Base-by-base conservation (phyloP, 2,329 filamentous ascomycete species). In the Exophiala alcalophila region DNA sequence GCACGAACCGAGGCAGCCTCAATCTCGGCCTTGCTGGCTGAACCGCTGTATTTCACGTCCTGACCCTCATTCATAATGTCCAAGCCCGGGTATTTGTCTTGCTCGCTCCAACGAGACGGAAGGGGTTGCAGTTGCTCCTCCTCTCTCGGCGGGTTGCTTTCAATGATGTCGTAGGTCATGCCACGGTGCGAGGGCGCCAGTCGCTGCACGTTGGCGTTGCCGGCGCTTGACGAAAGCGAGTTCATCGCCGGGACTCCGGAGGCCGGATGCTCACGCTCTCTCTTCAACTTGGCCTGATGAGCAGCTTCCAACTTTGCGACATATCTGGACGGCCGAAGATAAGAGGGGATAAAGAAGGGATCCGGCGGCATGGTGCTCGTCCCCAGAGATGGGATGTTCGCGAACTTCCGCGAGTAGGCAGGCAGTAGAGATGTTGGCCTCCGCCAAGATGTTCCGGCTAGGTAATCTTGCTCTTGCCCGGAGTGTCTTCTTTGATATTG, bases 1-100 rank as follows among this genome's bases (percentile, higher is more conserved):
- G 90, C 80, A 42, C 92, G 81, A 44, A 95, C 81, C 9, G 86
- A 80, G 24, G 81, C 88, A 12, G 88, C 86, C 62, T 97, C 92
- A 59, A 85, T 70, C 9, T 84, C 80, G 45, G 73, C 68, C 30
- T 76, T 74, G 61, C 80, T 79, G 27, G 70, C 68, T 8, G 70
- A 63, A 15, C 78, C 78, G 27, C 65, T 67, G 58, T 80, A 81
- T 47, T 74, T 72, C 42, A 94, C 80, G 57, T 91, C 84, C 37
- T 82, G 71, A 1, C 87, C 88, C 55, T 88, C 81, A 3, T 75
- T 73, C 21, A 83, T 69, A 9, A 97, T 70, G 55, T 96, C 90
- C 31, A 97, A 69, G 2, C 80, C 79, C 20, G 66, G 64, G 55
- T 79, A 81, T 64, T 86, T 90, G 62, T 96, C 89, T 21, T 77